Conservation (phyloP, 805 yeast genomes). For the Cyberlindnera euphorbiiphila region DNA sequence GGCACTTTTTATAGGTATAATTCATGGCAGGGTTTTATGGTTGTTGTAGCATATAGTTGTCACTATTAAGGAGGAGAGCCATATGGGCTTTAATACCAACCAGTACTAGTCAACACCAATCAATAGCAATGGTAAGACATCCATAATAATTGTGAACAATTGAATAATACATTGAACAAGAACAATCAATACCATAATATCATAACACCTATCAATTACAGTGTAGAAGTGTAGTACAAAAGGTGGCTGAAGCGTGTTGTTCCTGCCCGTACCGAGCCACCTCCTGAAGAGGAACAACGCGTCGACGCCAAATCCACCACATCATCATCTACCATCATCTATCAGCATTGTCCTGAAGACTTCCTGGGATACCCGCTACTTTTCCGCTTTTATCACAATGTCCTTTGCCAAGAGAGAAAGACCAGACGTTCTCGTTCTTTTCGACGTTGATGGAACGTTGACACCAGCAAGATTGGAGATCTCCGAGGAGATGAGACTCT, state of each 20-base stretch:
- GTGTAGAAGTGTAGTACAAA: too few species aligned
- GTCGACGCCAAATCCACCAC: not conserved
- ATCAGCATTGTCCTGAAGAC: not conserved
- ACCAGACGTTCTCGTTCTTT: slow-evolving; percentile 84
- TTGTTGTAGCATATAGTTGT: too few species aligned
- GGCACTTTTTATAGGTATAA: slow-evolving; percentile 11
- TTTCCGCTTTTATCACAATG: slow-evolving; percentile 27
- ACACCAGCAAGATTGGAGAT: slow-evolving; percentile 90
- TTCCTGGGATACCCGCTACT: not conserved
- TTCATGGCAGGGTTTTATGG: slow-evolving; percentile 11
- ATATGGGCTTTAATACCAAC: too few species aligned
- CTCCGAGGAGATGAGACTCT: slow-evolving; percentile 72
- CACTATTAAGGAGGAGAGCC: too few species aligned
- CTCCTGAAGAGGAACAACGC: not conserved
- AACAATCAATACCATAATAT: too few species aligned
- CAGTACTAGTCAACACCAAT: too few species aligned
- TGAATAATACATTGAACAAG: too few species aligned
- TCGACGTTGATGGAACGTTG: slow-evolving; percentile 97
- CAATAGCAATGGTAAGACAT: too few species aligned
- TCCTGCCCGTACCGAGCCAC: too few species aligned
- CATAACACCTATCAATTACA: too few species aligned
- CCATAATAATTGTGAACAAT: too few species aligned
- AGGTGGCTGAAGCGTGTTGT: too few species aligned
- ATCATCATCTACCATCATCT: not conserved
- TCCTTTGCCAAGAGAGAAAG: slow-evolving; percentile 72